Percentiles rank a stretch among this genome's conserved stretches.
phyloP scores from a whole-genome alignment of 1,284 basidiomycete genomes.

The Exobasidium cylindrosporum region DNA sequence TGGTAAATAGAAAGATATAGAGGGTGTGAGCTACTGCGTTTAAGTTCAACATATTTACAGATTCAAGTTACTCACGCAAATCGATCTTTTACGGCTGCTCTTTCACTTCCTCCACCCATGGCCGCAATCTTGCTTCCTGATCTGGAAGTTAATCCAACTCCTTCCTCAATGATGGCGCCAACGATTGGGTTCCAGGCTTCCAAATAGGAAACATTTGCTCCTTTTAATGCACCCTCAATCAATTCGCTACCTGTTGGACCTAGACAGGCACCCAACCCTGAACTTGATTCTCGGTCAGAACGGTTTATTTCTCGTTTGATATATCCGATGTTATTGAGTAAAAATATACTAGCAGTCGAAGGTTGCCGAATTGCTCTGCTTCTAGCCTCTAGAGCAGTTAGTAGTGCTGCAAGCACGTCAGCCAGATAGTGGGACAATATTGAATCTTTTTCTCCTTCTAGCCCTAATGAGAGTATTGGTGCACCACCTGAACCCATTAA shows the following conservation, averaged over 20 bases:
- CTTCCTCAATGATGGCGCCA: slow-evolving; percentile 44
- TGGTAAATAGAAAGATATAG: too few relatives aligned
- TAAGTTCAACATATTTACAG: too few relatives aligned
- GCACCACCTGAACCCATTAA: slow-evolving; percentile 43
- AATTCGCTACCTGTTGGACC: slow-evolving; percentile 39
- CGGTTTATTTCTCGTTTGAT: slow-evolving; percentile 24
- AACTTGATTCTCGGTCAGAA: slow-evolving; percentile 7
- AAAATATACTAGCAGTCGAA: slow-evolving; percentile 42
- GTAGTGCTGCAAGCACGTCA: slow-evolving; percentile 34
- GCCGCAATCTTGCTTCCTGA: slow-evolving; percentile 31
- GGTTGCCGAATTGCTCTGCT: slow-evolving; percentile 41
- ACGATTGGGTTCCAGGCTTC: slow-evolving; percentile 48
- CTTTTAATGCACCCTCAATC: slow-evolving; percentile 30
- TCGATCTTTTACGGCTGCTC: slow-evolving; percentile 46
- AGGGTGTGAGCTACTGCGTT: too few relatives aligned
- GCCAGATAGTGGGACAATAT: slow-evolving; percentile 39
- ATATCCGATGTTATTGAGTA: slow-evolving; percentile 46
- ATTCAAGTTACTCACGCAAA: slow-evolving; percentile 29
- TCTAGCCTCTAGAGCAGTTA: slow-evolving; percentile 39
- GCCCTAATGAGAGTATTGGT: slow-evolving; percentile 35
- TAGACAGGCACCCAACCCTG: slow-evolving; percentile 27
- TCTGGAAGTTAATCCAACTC: slow-evolving; percentile 12
- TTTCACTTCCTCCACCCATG: slow-evolving; percentile 33
- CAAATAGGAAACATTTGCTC: slow-evolving; percentile 41
- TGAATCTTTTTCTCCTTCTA: slow-evolving; percentile 26